Evolutionary conservation across 306 rosid genomes (phyloP).

Genomic region (Argentina anserina): DNA sequence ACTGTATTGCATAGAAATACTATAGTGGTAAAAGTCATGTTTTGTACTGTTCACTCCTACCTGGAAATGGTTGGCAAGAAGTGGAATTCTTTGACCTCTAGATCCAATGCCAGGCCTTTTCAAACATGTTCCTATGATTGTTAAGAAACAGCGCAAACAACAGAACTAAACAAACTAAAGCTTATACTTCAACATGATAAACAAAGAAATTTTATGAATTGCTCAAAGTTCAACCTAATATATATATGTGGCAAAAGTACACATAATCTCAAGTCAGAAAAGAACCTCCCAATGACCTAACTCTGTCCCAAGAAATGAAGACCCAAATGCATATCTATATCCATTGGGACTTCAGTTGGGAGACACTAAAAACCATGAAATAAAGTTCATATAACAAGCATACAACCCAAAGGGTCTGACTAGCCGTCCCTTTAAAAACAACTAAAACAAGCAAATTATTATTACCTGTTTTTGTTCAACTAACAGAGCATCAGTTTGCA

Average conservation of each 20-base stretch:
- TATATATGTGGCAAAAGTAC: neutral
- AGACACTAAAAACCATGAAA: neutral
- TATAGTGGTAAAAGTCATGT: conserved; percentile 39
- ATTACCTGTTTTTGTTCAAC: neutral
- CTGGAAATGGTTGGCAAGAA: conserved; percentile 35
- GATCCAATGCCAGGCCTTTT: conserved; percentile 31
- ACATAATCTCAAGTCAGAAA: neutral
- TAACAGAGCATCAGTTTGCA: neutral
- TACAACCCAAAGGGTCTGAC: neutral
- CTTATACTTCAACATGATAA: too few relatives aligned
- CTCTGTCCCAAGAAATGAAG: neutral
- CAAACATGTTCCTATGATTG: conserved; percentile 5
- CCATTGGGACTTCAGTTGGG: too few relatives aligned
- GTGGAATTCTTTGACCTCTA: conserved; percentile 32
- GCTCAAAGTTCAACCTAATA: too few relatives aligned
- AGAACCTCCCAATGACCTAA: neutral
- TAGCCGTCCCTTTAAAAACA: neutral
- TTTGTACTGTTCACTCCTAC: conserved; percentile 20
- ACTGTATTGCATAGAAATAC: conserved; percentile 34
- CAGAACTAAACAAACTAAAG: neutral
- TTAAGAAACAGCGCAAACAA: neutral
- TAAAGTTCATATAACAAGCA: neutral
- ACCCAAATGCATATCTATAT: neutral
- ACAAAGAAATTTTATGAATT: too few relatives aligned
- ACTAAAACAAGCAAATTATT: too few relatives aligned